phyloP scores from a whole-genome alignment of 495 filamentous ascomycete genomes.

The Penicillium psychrofluorescens region DNA sequence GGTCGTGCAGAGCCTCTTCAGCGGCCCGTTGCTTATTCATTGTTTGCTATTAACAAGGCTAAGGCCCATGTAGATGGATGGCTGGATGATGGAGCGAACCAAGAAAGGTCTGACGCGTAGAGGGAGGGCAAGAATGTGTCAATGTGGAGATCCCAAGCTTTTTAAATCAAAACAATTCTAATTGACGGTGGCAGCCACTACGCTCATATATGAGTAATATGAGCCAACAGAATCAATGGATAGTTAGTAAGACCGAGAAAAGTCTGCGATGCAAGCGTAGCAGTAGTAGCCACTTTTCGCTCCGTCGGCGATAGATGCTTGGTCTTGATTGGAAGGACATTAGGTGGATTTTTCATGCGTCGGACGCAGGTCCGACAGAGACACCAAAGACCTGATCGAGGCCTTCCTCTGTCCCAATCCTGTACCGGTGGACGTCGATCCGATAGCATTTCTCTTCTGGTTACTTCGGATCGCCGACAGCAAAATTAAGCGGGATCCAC shows the following conservation, averaged over 20 bases:
- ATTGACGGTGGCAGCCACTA: too few relatives aligned
- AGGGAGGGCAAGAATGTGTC: too few relatives aligned
- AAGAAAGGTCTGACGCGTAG: too few relatives aligned
- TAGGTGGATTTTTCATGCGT: neutral
- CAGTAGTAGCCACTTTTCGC: neutral
- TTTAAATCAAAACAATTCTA: too few relatives aligned
- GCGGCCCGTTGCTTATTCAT: slow-evolving; percentile 36
- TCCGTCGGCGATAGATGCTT: slow-evolving; percentile 10
- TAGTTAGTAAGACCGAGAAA: too few relatives aligned
- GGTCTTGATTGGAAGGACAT: slow-evolving; percentile 10
- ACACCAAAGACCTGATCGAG: neutral
- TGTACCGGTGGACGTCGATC: slow-evolving; percentile 7
- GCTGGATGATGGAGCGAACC: too few relatives aligned
- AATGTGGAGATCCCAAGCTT: too few relatives aligned
- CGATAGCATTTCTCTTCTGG: neutral
- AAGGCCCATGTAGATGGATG: too few relatives aligned
- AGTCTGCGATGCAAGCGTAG: too few relatives aligned
- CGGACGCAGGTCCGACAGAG: slow-evolving; percentile 16
- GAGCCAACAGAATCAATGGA: neutral
- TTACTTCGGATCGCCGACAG: slow-evolving; percentile 7
- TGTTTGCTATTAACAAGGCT: neutral
- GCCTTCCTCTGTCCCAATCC: slow-evolving; percentile 4
- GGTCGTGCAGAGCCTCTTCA: slow-evolving; percentile 39
- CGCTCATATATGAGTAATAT: slow-evolving; percentile 1
- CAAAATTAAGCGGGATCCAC: neutral